phyloP scores from a whole-genome alignment of 345 rosid genomes.

The Arabis hirsuta region DNA sequence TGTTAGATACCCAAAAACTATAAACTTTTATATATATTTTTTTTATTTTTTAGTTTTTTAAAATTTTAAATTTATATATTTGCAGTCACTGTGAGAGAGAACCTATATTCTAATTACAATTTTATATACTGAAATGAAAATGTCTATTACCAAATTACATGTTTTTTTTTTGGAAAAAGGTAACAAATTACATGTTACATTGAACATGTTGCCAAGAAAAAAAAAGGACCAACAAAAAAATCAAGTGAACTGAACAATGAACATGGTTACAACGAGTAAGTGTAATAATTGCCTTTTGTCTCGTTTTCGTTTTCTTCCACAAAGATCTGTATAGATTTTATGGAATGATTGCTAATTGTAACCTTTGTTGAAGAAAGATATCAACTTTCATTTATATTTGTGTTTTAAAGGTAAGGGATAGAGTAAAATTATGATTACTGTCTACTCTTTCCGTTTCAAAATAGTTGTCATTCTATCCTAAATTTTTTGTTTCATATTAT shows the following conservation, averaged over 20 bases:
- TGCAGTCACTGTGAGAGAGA: background rate
- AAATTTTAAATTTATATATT: too few relatives aligned
- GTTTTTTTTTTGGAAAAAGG: too few relatives aligned
- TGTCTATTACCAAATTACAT: background rate
- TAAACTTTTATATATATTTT: too few relatives aligned
- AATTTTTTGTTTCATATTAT: too few relatives aligned
- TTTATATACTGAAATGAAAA: background rate
- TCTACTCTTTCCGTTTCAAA: too few relatives aligned
- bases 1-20: background rate
- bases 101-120: background rate
- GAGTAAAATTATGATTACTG: too few relatives aligned
- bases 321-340: constrained; percentile 36
- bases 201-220: background rate
- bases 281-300: constrained; percentile 31
- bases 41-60: too few relatives aligned
- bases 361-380: constrained; percentile 12
- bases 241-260: constrained; percentile 9
- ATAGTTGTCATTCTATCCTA: too few relatives aligned
- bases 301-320: background rate
- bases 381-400: background rate
- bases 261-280: constrained; percentile 16
- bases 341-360: constrained; percentile 33
- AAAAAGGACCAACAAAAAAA: background rate
- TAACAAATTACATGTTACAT: background rate
- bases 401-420: too few relatives aligned